Percentiles rank a stretch among this genome's conserved stretches.
Evolutionary conservation across 2,329 filamentous ascomycete species (phyloP).

Genomic region (Apiospora saccharicola): DNA sequence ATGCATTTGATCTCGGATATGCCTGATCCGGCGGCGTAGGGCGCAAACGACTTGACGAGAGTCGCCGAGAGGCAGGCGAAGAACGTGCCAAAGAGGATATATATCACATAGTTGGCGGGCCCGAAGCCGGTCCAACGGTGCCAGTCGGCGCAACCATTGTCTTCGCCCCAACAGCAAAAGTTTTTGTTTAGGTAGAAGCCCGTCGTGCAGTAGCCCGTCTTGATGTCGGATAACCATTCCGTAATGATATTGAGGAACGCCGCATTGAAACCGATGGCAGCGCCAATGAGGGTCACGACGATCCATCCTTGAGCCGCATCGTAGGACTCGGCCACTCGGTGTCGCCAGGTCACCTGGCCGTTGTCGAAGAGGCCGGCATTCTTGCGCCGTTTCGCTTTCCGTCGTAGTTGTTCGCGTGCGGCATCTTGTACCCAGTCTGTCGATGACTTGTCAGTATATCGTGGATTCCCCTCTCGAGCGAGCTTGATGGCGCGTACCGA

Average conservation of each 20-base stretch:
- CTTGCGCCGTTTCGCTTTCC: conserved; percentile 77
- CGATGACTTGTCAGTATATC: conserved; percentile 17
- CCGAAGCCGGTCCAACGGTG: conserved; percentile 83
- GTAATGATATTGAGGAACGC: conserved; percentile 94
- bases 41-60: conserved; percentile 89
- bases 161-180: conserved; percentile 98
- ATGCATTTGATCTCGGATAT: conserved; percentile 99
- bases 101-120: conserved; percentile 84
- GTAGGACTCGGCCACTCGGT: conserved; percentile 84
- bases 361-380: conserved; percentile 73
- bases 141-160: conserved; percentile 89
- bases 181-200: conserved; percentile 97
- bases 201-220: conserved; percentile 93
- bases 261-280: conserved; percentile 92
- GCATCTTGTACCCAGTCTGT: conserved; percentile 98
- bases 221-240: conserved; percentile 96
- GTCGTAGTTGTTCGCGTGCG: conserved; percentile 83
- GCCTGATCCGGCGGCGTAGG: conserved; percentile 94
- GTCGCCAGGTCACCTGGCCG: conserved; percentile 77
- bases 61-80: conserved; percentile 85
- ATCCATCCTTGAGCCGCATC: conserved; percentile 98
- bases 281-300: conserved; percentile 90
- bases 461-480: not conserved
- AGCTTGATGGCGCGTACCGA: conserved; percentile 60
- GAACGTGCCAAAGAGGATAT: conserved; percentile 81